phyloP scores from a whole-genome alignment of 202 grass and related monocot species.

The Elaeis oleifera region DNA sequence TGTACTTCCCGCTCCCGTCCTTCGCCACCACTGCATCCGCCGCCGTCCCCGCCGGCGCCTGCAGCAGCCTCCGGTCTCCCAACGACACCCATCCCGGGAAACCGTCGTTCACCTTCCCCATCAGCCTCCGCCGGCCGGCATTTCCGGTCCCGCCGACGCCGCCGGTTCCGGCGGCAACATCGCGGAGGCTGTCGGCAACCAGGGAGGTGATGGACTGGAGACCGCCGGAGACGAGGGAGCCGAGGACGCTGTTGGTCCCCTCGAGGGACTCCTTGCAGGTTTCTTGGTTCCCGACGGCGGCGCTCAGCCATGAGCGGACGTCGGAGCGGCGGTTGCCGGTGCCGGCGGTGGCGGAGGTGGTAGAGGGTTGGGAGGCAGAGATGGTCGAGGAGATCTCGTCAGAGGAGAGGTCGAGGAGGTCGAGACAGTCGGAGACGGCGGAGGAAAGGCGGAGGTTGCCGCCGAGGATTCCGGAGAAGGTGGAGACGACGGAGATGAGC shows the following conservation, averaged over 20 bases:
- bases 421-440: slow-evolving; percentile 70
- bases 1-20: slow-evolving; percentile 68
- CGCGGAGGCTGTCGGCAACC: slow-evolving; percentile 38
- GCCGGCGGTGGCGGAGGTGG: slow-evolving; percentile 8
- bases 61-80: slow-evolving; percentile 39
- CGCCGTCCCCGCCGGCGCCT: slow-evolving; percentile 20
- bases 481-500: slow-evolving; percentile 39
- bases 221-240: slow-evolving; percentile 23
- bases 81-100: slow-evolving; percentile 46
- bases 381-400: slow-evolving; percentile 65
- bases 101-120: neutral
- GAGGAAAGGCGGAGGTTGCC: slow-evolving; percentile 50
- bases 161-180: slow-evolving; percentile 17
- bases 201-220: slow-evolving; percentile 59
- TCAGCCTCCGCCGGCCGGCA: slow-evolving; percentile 1
- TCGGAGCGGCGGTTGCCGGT: slow-evolving; percentile 46
- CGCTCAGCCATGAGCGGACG: slow-evolving; percentile 69
- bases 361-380: slow-evolving; percentile 14
- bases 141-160: neutral
- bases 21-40: slow-evolving; percentile 66
- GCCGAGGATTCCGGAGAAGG: slow-evolving; percentile 33
- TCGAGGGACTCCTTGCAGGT: slow-evolving; percentile 78
- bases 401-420: slow-evolving; percentile 65
- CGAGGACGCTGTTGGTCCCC: slow-evolving; percentile 32
- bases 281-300: slow-evolving; percentile 72